Evolutionary conservation across 1,284 basidiomycete species (phyloP).

Genomic region (Leucoagaricus sp.): DNA sequence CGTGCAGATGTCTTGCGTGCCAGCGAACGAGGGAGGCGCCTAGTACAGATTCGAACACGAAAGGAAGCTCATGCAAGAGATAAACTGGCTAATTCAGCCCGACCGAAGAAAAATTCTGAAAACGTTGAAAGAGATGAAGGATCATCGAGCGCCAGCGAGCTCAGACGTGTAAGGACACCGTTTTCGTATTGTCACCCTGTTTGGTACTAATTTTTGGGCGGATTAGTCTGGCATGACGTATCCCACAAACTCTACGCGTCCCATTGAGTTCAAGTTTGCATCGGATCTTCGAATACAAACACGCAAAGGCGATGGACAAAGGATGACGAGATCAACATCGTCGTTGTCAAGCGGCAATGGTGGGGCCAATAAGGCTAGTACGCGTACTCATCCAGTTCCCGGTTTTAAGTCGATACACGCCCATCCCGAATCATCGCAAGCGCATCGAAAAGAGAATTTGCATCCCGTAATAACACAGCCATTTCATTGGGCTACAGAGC

Average conservation of each 20-base stretch:
- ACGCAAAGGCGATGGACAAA: slow-evolving; percentile 9
- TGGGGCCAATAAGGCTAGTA: background rate
- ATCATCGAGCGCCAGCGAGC: background rate
- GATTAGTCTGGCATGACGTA: slow-evolving; percentile 8
- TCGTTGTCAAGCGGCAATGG: slow-evolving; percentile 8
- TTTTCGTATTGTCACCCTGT: background rate
- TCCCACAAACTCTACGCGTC: slow-evolving; percentile 3
- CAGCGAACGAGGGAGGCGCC: slow-evolving; percentile 11
- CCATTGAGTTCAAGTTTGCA: slow-evolving; percentile 16
- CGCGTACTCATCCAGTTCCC: slow-evolving; percentile 38
- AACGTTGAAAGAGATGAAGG: background rate
- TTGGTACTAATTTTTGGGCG: slow-evolving; percentile 2
- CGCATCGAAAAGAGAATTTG: slow-evolving; percentile 45
- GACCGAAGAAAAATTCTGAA: background rate
- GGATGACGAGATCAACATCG: slow-evolving; percentile 13
- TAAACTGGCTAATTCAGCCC: background rate
- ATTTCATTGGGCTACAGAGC: slow-evolving; percentile 52
- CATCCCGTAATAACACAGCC: slow-evolving; percentile 48
- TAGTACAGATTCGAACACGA: slow-evolving; percentile 3
- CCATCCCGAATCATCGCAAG: slow-evolving; percentile 42
- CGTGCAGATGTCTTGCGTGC: slow-evolving; percentile 11
- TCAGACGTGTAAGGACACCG: slow-evolving; percentile 4
- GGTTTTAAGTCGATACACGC: slow-evolving; percentile 58
- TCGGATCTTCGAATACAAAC: slow-evolving; percentile 17
- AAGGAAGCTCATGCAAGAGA: slow-evolving; percentile 3